Conservation (phyloP, 345 rosid genomes). For the Camelina hispida region DNA sequence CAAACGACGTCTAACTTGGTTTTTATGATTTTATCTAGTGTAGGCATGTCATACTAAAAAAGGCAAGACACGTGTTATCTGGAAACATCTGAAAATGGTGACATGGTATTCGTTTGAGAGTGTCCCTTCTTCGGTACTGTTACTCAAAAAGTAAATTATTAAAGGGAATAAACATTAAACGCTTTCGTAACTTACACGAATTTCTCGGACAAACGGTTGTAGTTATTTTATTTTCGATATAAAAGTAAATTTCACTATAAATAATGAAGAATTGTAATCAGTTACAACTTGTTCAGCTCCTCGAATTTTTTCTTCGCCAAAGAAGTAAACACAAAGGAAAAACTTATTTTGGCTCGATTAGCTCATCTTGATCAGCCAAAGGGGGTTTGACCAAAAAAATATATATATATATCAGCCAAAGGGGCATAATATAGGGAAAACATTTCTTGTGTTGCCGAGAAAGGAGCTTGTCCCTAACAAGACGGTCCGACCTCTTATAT, state of each 20-base stretch:
- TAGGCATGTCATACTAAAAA: background rate
- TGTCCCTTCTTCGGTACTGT: background rate
- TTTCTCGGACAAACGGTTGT: background rate
- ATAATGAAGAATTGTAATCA: too few relatives aligned
- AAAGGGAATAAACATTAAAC: background rate
- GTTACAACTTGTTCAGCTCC: too few relatives aligned
- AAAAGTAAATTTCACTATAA: background rate
- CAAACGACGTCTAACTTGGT: background rate
- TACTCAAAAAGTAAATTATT: background rate
- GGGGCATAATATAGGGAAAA: background rate
- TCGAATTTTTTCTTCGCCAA: too few relatives aligned
- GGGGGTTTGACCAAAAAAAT: background rate
- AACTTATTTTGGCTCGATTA: background rate
- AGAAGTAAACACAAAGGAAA: background rate
- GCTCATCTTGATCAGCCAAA: background rate
- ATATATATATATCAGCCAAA: background rate
- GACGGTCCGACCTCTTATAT: background rate
- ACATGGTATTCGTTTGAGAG: background rate
- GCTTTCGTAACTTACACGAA: background rate
- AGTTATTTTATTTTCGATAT: too few relatives aligned
- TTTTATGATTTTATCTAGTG: background rate
- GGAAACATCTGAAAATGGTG: background rate
- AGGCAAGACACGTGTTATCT: slow-evolving; percentile 1
- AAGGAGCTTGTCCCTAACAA: background rate
- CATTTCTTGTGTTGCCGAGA: background rate